Conservation (phyloP, 805 yeast species). For the Pichia californica region DNA sequence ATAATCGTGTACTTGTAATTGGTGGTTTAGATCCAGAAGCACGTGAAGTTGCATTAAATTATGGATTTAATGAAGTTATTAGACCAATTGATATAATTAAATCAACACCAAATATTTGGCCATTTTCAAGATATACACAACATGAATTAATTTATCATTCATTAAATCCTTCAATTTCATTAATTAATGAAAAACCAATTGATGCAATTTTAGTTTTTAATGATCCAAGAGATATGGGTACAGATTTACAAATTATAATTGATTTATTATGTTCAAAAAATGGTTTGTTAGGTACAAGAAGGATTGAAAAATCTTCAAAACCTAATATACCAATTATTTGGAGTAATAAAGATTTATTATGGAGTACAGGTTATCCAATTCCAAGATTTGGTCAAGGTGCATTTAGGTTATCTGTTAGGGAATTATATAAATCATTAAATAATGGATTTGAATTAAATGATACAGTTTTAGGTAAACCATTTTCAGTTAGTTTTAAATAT, state of each 20-base stretch:
- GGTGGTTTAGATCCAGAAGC: conserved; percentile 74
- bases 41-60: conserved; percentile 65
- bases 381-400: conserved; percentile 94
- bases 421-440: conserved; percentile 38
- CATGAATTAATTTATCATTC: conserved; percentile 40
- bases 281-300: conserved; percentile 62
- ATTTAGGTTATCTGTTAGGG: conserved; percentile 56
- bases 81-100: conserved; percentile 65
- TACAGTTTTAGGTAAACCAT: conserved; percentile 76
- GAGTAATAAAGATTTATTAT: conserved; percentile 75
- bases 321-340: conserved; percentile 73
- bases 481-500: conserved; percentile 66
- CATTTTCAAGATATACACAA: conserved; percentile 51
- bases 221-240: conserved; percentile 86
- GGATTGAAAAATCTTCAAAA: conserved; percentile 24
- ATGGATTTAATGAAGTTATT: conserved; percentile 73
- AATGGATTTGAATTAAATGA: conserved; percentile 42
- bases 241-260: conserved; percentile 71
- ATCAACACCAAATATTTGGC: conserved; percentile 53
- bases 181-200: conserved; percentile 34
- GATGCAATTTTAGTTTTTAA: conserved; percentile 80
- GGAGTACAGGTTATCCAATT: conserved; percentile 76
- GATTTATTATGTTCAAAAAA: conserved; percentile 59
- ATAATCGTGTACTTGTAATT: conserved; percentile 62
- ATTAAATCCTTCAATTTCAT: conserved; percentile 21